Evolutionary conservation across 495 filamentous ascomycete genomes (phyloP), one percentile per base, ranked within the genome.

Genomic region (Corynascus novoguineensis): DNA sequence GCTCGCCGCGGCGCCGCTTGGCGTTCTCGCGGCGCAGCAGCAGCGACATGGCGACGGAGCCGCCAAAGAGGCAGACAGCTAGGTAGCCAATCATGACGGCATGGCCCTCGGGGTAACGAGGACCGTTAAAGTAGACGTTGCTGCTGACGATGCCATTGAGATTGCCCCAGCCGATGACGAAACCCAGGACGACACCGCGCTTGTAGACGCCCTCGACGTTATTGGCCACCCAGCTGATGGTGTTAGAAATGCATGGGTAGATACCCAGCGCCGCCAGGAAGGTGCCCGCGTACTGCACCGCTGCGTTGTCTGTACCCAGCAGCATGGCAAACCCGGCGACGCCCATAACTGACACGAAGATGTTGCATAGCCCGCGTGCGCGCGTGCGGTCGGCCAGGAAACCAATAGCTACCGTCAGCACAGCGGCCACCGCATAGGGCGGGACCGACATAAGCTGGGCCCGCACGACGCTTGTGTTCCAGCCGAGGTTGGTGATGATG

Each of bases 181-280:
- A 83, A 0, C 92, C 92, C 3, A 95, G 70, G 0, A 88, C 86
- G 2, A 96, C 84, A 21, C 92, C 92, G 22, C 92, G 82, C 76
- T 96, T 96, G 72, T 95, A 95, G 4, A 91, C 87, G 19, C 92
- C 92, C 71, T 96, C 92, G 24, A 82, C 82, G 60, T 97, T 97
- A 72, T 97, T 97, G 45, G 83, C 82, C 17, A 85, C 71, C 92
- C 92, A 97, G 24, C 84, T 83, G 57, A 97, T 89, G 0, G 90
- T 95, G 66, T 96, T 95, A n/a, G 92, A 71, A 60, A 96, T 89
- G 68, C 82, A 86, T 0, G 92, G 92, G 64, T 96, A 97, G 62
- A 97, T 96, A 0, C 92, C 92, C 50, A 92, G 71, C 0, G 92
- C 92, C 7, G 85, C 90, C 1, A 97, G 75, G 73, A 95, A 97